These are phyloP conservation scores for Cardiospermum halicacabum DNA, from an alignment of 345 rosid species.

Conservation along the genomic window DNA sequence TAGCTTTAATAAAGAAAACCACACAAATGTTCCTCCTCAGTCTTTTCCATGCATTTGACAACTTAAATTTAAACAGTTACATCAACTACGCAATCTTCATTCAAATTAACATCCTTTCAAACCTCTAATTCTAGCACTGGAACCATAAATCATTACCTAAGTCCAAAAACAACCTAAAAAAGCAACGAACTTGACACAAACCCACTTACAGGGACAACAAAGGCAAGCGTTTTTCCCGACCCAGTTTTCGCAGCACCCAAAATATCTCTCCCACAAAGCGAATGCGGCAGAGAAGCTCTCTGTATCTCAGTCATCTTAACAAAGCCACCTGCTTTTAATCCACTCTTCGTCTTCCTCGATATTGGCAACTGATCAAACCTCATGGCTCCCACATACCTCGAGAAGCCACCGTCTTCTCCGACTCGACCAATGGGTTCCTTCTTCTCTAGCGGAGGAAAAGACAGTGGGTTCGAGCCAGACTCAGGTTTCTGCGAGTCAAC, in stretches of 20 bases:
- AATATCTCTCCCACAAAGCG: constrained; percentile 80
- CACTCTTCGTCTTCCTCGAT: constrained; percentile 69
- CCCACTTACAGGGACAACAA: constrained; percentile 73
- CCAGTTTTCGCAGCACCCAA: constrained; percentile 97
- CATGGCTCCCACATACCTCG: constrained; percentile 56
- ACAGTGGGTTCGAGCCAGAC: constrained; percentile 75
- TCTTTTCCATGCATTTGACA: neutral
- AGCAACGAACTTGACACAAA: neutral
- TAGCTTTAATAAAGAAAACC: neutral
- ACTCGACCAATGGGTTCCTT: constrained; percentile 52
- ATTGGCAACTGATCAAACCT: constrained; percentile 66
- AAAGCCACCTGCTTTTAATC: constrained; percentile 48
- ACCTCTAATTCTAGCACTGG: no score
- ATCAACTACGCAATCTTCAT: neutral
- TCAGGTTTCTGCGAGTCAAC: constrained; percentile 78
- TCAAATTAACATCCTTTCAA: neutral
- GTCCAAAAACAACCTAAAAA: neutral
- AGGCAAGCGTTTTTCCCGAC: constrained; percentile 91
- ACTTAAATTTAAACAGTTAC: neutral
- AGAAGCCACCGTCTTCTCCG: constrained; percentile 37
- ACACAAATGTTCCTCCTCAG: neutral
- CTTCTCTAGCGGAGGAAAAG: constrained; percentile 43
- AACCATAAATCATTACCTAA: no score
- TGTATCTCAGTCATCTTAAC: constrained; percentile 78
- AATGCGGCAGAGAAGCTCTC: constrained; percentile 79